Evolutionary conservation across 2,329 filamentous ascomycete genomes (phyloP).

Genomic region (Simplicillium sp.): DNA sequence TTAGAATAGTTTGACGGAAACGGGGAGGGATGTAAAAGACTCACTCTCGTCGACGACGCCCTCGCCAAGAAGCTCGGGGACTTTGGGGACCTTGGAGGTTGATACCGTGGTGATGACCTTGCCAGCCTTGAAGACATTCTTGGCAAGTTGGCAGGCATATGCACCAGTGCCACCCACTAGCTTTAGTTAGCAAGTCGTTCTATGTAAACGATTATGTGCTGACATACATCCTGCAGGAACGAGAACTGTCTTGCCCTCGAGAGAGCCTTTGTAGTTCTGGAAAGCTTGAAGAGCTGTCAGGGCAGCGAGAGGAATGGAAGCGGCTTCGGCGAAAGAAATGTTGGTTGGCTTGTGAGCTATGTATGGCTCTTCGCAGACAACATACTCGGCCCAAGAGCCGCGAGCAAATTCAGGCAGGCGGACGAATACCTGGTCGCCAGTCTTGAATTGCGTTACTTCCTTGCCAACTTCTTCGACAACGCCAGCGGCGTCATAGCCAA

Average conservation of each 20-base stretch:
- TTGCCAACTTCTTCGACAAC: not conserved
- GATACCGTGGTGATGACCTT: conserved; percentile 36
- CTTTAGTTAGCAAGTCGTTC: not conserved
- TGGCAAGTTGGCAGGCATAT: conserved; percentile 29
- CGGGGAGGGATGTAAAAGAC: conserved; percentile 1
- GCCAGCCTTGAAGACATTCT: conserved; percentile 29
- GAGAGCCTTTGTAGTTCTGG: conserved; percentile 23
- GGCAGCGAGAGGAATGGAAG: conserved; percentile 30
- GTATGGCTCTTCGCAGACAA: conserved; percentile 17
- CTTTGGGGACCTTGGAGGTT: conserved; percentile 26
- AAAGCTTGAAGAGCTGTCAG: conserved; percentile 30
- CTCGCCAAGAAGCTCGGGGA: conserved; percentile 26
- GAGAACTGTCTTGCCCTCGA: conserved; percentile 22
- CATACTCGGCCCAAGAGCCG: conserved; percentile 28
- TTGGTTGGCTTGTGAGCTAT: conserved; percentile 28
- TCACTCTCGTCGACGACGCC: conserved; percentile 24
- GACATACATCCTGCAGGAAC: conserved; percentile 14
- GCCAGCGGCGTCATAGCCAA: not conserved
- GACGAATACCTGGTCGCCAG: conserved; percentile 9
- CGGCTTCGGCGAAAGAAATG: conserved; percentile 30
- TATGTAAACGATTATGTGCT: too few species aligned
- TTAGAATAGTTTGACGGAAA: not conserved
- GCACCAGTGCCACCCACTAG: conserved; percentile 14
- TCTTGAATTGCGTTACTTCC: not conserved
- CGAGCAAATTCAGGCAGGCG: conserved; percentile 11